A percentile compares a stretch with the other conserved stretches of the same genome.
Evolutionary conservation across 306 rosid species (phyloP).

Genomic region (Fragaria vesca): DNA sequence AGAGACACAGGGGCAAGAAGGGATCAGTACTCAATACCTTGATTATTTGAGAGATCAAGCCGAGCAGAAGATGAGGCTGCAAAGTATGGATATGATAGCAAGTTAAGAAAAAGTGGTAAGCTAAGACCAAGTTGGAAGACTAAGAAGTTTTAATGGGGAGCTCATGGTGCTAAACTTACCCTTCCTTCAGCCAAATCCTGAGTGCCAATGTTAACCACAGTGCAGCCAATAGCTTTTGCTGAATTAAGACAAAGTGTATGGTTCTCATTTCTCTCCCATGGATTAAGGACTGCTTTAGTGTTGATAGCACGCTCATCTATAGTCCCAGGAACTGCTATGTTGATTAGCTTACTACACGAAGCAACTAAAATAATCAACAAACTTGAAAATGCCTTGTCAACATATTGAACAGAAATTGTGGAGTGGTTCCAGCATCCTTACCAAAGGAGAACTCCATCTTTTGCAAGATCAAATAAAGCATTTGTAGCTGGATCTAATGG

Average conservation of each 20-base stretch:
- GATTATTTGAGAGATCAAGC: conserved; percentile 92
- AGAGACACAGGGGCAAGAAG: conserved; percentile 10
- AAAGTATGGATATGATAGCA: conserved; percentile 30
- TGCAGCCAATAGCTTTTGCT: conserved; percentile 99
- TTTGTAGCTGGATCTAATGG: conserved; percentile 76
- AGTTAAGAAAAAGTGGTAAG: conserved; percentile 19
- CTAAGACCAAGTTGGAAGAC: conserved; percentile 1
- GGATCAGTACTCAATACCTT: conserved; percentile 55
- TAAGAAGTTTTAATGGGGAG: conserved; percentile 13
- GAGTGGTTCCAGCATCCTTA: conserved; percentile 37
- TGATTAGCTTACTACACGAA: conserved; percentile 86
- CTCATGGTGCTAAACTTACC: conserved; percentile 50
- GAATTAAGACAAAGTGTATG: conserved; percentile 97
- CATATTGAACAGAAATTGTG: conserved; percentile 6
- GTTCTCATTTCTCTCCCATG: conserved; percentile 99
- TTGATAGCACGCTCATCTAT: conserved; percentile 98
- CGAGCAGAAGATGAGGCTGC: conserved; percentile 91
- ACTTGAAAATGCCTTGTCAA: conserved; percentile 6
- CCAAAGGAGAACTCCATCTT: conserved; percentile 98
- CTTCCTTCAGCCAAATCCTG: conserved; percentile 92
- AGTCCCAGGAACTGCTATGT: conserved; percentile 97
- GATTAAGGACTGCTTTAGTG: conserved; percentile 84
- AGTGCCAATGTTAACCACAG: conserved; percentile 96
- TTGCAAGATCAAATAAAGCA: conserved; percentile 86
- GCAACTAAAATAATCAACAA: conserved; percentile 37